phyloP scores from a whole-genome alignment of 345 rosid genomes.

The Citrus inodora region DNA sequence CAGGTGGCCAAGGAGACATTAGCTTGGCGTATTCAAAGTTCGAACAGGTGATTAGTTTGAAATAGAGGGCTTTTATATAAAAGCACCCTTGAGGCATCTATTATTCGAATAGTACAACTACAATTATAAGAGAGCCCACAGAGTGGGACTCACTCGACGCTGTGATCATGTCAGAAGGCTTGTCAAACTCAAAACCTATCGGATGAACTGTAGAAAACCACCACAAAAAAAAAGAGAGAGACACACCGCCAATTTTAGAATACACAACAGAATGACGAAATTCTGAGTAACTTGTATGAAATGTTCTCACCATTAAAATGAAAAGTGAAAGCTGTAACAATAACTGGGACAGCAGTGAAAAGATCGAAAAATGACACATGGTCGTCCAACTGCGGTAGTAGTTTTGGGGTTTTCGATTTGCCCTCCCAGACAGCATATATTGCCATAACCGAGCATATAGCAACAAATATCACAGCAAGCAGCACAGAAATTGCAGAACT shows the following conservation, averaged over 20 bases:
- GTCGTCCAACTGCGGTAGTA: slow-evolving; percentile 52
- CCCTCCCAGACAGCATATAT: slow-evolving; percentile 60
- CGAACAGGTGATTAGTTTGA: background rate
- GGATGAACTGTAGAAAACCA: slow-evolving; percentile 63
- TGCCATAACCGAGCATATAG: slow-evolving; percentile 62
- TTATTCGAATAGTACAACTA: no score
- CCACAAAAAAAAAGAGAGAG: background rate
- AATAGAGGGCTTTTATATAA: background rate
- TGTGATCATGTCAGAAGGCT: slow-evolving; percentile 54
- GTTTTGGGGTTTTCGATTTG: slow-evolving; percentile 53
- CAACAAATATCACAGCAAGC: slow-evolving; percentile 73
- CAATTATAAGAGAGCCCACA: no score
- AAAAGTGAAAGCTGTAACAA: slow-evolving; percentile 86
- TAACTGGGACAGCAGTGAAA: slow-evolving; percentile 88
- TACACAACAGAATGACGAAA: background rate
- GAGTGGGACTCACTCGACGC: slow-evolving; percentile 14
- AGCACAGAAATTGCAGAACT: slow-evolving; percentile 63
- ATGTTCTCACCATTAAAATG: slow-evolving; percentile 73
- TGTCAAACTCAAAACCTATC: slow-evolving; percentile 60
- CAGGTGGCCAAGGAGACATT: background rate
- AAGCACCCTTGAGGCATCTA: no score
- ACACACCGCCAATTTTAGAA: background rate
- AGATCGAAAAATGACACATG: slow-evolving; percentile 59
- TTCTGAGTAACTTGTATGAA: background rate
- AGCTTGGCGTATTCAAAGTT: no score